Evolutionary conservation across 768 basidiomycete genomes (phyloP), one percentile per base, ranked within the genome.

Genomic region (Chiua virens): DNA sequence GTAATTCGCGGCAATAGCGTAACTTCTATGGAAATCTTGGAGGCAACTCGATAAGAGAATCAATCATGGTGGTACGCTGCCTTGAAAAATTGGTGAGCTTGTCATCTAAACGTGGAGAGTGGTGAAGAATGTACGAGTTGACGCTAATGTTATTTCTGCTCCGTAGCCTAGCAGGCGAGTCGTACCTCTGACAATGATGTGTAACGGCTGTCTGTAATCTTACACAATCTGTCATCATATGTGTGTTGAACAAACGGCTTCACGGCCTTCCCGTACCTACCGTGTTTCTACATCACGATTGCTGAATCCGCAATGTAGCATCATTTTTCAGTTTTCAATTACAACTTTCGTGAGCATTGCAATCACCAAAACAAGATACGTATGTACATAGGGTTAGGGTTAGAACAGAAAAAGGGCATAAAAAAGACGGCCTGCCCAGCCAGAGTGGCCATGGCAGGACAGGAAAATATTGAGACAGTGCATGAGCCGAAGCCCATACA

Each of bases 1-100:
- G 92, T 98, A 58, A 90, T 98, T 63, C 89, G 95, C 37, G 95
- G 95, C 43, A 98, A 96, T 75, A 95, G 91, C 52, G 92, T 98
- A 40, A 92, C 92, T 47, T 92, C 91, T 52, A 95, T 97, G 89
- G 95, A 98, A 71, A 88, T 82, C 20, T 65, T 91, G 47, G 90
- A 92, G 68, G 76, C 84, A 22, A 79, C 77, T 21, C 77, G 80
- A 56, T 67, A 61, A 47, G 30, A 44, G 34, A 23, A 22, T 39
- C 11, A 38, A 30, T 30, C 15, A 27, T 22, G 23, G 36, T 20
- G 23, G 36, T 25, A 22, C n/a, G 20, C 35, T 36, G 36, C 30
- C 28, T 18, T 21, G n/a, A 50, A 53, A 18, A 30, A 21, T 21
- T 28, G 20, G 21, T 50, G 46, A 41, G 55, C 53, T 34, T 38